These are phyloP conservation scores for Coleophoma eucalyptorum DNA, from an alignment of 2,329 filamentous ascomycete genomes.

Conservation along the genomic window DNA sequence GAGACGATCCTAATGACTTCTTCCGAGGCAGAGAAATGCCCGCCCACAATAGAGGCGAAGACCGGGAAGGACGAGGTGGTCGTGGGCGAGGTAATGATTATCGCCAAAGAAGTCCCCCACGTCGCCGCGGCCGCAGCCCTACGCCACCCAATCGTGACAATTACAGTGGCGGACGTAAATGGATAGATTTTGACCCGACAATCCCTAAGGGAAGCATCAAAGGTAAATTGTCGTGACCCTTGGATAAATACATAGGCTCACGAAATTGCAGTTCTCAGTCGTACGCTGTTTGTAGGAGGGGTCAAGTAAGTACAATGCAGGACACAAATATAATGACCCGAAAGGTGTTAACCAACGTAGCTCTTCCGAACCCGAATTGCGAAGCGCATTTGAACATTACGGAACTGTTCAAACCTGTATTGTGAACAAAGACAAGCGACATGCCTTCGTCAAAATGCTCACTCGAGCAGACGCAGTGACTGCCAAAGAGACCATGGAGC, in stretches of 20 bases:
- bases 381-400: constrained; percentile 74
- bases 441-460: constrained; percentile 99
- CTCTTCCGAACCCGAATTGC: constrained; percentile 76
- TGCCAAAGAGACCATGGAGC: constrained; percentile 87
- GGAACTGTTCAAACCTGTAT: constrained; percentile 96
- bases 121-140: constrained; percentile 58
- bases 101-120: constrained; percentile 81
- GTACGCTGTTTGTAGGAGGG: constrained; percentile 94
- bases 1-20: constrained; percentile 57
- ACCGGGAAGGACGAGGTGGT: constrained; percentile 45
- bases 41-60: constrained; percentile 55
- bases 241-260: constrained; percentile 16
- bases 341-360: constrained; percentile 36
- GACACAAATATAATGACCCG: neutral
- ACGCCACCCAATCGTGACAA: constrained; percentile 36
- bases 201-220: constrained; percentile 79
- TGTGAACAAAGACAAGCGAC: constrained; percentile 95
- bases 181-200: constrained; percentile 72
- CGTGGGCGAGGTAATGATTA: constrained; percentile 64
- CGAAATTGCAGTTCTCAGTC: constrained; percentile 65
- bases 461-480: constrained; percentile 78
- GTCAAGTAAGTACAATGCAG: constrained; percentile 64
- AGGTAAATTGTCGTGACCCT: constrained; percentile 34
- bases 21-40: constrained; percentile 67
- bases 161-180: constrained; percentile 57